A percentile compares a stretch with the other conserved stretches of the same genome.
Conservation (phyloP, 306 rosid species). For the Neltuma alba region DNA sequence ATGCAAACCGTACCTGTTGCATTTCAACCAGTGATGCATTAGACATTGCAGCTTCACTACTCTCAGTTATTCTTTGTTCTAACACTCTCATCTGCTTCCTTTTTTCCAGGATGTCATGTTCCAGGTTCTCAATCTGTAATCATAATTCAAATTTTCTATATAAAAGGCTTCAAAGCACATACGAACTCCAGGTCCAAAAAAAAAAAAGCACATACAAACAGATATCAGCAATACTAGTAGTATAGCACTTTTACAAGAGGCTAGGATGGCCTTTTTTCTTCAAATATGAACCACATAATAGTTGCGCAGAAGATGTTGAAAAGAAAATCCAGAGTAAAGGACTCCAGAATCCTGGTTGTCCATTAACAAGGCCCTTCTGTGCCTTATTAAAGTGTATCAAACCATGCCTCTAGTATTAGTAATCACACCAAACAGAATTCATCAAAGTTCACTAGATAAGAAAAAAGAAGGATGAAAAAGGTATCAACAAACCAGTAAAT, state of each 20-base stretch:
- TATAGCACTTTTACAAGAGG: constrained; percentile 3
- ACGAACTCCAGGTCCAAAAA: too few species aligned
- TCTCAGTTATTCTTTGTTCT: constrained; percentile 84
- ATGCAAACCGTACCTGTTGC: constrained; percentile 80
- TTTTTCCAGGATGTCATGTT: constrained; percentile 89
- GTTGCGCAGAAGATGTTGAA: not conserved
- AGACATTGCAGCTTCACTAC: constrained; percentile 76
- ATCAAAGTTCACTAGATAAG: not conserved
- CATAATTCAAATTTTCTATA: constrained; percentile 9
- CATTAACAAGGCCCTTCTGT: not conserved
- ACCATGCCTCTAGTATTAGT: not conserved
- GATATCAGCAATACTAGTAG: constrained; percentile 11
- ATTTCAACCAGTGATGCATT: constrained; percentile 86
- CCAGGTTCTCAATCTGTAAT: constrained; percentile 80
- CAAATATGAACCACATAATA: constrained; percentile 5
- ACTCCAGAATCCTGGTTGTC: not conserved
- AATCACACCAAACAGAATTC: constrained; percentile 27
- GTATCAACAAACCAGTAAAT: not conserved
- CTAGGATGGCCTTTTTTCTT: not conserved
- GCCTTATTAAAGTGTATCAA: constrained; percentile 17
- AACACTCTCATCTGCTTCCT: constrained; percentile 83
- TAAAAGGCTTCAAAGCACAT: constrained; percentile 12
- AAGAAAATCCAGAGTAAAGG: constrained; percentile 1
- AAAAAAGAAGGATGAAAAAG: not conserved
- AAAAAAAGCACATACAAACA: too few species aligned